A percentile compares a stretch with the other conserved stretches of the same genome.
Conservation (phyloP, 257 asterid species). For the Ophiorrhiza pumila region DNA sequence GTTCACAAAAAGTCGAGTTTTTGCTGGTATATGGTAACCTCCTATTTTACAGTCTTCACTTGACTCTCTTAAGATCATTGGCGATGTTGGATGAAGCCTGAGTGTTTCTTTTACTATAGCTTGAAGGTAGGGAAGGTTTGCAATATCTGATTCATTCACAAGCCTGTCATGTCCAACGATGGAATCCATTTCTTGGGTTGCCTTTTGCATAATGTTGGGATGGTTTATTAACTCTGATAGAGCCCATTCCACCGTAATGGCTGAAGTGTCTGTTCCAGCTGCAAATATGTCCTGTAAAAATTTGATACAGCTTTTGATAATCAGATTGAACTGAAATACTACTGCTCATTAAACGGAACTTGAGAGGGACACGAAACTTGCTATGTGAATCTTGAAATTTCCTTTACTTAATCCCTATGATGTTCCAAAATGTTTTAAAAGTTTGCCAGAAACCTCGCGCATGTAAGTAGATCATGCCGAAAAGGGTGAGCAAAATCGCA, state of each 20-base stretch:
- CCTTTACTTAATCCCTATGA: too few relatives aligned
- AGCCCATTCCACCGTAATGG: conserved; percentile 80
- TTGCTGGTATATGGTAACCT: conserved; percentile 50
- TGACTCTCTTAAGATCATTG: conserved; percentile 49
- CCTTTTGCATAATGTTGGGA: conserved; percentile 48
- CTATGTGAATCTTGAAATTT: too few relatives aligned
- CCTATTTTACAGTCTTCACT: conserved; percentile 46
- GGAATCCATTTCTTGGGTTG: conserved; percentile 49
- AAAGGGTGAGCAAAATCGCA: too few relatives aligned
- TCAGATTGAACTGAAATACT: background rate
- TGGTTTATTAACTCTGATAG: conserved; percentile 67
- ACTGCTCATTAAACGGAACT: too few relatives aligned
- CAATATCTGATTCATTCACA: conserved; percentile 58
- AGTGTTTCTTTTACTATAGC: conserved; percentile 71
- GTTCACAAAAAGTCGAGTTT: conserved; percentile 52
- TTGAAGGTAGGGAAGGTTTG: conserved; percentile 61
- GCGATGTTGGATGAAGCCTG: conserved; percentile 77
- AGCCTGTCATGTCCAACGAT: conserved; percentile 37
- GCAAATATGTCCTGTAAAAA: conserved; percentile 60
- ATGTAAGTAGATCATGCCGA: too few relatives aligned
- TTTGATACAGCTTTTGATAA: background rate
- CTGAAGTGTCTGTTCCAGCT: conserved; percentile 83
- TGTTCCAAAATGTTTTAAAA: too few relatives aligned
- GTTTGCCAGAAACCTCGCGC: too few relatives aligned
- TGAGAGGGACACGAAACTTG: too few relatives aligned